These are phyloP conservation scores for Odontarrhena argentea DNA, from an alignment of 345 rosid species.

Conservation along the genomic window DNA sequence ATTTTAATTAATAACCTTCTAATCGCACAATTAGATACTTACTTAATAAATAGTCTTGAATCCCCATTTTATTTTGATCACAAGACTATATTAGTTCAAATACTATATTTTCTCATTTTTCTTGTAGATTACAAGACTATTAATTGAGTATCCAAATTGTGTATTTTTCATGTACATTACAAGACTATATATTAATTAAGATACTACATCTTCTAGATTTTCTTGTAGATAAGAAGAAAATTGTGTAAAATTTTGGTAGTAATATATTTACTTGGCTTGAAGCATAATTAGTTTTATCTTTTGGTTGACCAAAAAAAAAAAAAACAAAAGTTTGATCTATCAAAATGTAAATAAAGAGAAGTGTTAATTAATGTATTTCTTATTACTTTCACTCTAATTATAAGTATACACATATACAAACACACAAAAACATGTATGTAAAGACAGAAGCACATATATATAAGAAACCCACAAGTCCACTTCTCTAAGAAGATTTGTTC, in stretches of 20 bases:
- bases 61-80: no score
- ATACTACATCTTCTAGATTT: no score
- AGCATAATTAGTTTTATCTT: constrained; percentile 3
- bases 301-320: background rate
- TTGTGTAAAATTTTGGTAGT: background rate
- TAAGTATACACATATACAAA: constrained; percentile 9
- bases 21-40: no score
- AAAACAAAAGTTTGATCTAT: no score
- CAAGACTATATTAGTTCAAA: no score
- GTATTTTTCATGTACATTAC: no score
- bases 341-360: constrained; percentile 20
- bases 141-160: constrained; percentile 2
- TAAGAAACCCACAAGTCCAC: constrained; percentile 37
- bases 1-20: no score
- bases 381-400: background rate
- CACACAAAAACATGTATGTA: constrained; percentile 22
- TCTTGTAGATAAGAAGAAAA: no score
- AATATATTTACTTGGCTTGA: constrained; percentile 5
- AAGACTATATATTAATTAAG: no score
- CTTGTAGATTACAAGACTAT: background rate
- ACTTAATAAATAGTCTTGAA: no score
- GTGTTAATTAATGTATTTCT: background rate
- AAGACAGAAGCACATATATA: constrained; percentile 43
- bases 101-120: no score
- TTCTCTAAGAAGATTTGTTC: constrained; percentile 46